phyloP scores from a whole-genome alignment of 169 alveolate genomes.

The Plasmodium knowlesi region DNA sequence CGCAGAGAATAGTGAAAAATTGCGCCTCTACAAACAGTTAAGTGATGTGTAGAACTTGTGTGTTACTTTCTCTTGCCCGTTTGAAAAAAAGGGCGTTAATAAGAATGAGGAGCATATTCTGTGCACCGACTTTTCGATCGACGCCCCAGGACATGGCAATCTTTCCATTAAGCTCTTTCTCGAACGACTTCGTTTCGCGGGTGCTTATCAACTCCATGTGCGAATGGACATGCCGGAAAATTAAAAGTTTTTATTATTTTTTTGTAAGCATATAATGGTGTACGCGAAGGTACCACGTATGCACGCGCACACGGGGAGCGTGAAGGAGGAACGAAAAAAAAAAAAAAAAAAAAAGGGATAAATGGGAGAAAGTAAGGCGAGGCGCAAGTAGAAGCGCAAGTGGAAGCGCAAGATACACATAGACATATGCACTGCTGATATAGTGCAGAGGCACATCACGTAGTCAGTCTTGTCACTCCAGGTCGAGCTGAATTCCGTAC shows the following conservation, averaged over 20 bases:
- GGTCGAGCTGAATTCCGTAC: conserved; percentile 64
- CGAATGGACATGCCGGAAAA: not conserved
- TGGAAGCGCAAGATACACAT: not conserved
- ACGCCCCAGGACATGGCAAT: not conserved
- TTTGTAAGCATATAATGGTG: not conserved
- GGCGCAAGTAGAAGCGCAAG: not conserved
- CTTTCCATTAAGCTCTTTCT: not conserved
- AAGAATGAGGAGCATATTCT: not conserved
- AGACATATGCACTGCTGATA: not conserved
- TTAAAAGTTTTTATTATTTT: too few species aligned
- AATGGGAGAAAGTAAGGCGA: not conserved
- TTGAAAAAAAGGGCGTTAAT: not conserved
- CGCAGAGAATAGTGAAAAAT: not conserved
- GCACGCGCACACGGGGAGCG: not conserved
- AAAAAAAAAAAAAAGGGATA: not conserved
- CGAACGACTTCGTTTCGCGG: not conserved
- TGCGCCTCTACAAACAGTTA: not conserved
- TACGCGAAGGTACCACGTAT: not conserved
- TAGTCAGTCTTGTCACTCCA: not conserved
- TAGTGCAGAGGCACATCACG: too few species aligned
- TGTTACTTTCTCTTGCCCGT: not conserved
- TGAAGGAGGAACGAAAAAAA: not conserved
- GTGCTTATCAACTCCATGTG: not conserved
- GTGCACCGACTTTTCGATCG: not conserved
- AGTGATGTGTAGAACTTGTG: not conserved